Conservation (phyloP, 768 basidiomycete genomes). For the Suillus subalutaceus region DNA sequence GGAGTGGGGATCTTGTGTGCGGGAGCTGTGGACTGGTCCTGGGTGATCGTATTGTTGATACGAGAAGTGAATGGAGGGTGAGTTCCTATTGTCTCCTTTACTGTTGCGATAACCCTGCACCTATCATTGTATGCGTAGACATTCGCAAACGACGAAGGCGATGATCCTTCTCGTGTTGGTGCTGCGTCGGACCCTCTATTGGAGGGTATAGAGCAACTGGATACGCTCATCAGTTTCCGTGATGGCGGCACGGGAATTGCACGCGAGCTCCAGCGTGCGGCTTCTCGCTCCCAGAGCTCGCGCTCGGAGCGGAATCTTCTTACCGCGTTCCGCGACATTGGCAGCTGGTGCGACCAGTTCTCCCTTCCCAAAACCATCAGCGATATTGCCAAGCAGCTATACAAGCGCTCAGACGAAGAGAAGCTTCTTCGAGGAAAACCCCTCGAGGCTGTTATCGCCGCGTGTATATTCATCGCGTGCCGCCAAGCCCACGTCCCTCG, state of each 20-base stretch:
- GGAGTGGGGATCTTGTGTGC: constrained; percentile 96
- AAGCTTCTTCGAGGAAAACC: constrained; percentile 90
- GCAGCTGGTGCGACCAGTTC: constrained; percentile 94
- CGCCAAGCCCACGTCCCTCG: constrained; percentile 94
- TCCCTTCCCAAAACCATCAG: constrained; percentile 91
- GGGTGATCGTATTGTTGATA: constrained; percentile 96
- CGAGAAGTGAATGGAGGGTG: constrained; percentile 96
- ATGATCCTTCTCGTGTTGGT: constrained; percentile 99
- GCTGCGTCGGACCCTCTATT: constrained; percentile 91
- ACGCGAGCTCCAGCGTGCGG: constrained; percentile 89
- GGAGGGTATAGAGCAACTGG: constrained; percentile 93
- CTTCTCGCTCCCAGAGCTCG: constrained; percentile 75
- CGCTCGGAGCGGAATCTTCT: constrained; percentile 86
- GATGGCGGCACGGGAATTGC: constrained; percentile 95
- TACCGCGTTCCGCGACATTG: constrained; percentile 89
- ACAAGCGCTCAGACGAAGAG: constrained; percentile 96
- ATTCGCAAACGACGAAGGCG: constrained; percentile 99
- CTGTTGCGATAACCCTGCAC: constrained; percentile 22
- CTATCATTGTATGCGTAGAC: constrained; percentile 58
- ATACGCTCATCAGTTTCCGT: constrained; percentile 93
- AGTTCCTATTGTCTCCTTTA: constrained; percentile 39
- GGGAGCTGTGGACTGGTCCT: constrained; percentile 91
- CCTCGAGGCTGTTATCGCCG: constrained; percentile 91
- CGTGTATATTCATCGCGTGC: constrained; percentile 98
- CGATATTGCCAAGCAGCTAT: constrained; percentile 96